phyloP scores from a whole-genome alignment of 257 asterid genomes.

The Petrea volubilis region DNA sequence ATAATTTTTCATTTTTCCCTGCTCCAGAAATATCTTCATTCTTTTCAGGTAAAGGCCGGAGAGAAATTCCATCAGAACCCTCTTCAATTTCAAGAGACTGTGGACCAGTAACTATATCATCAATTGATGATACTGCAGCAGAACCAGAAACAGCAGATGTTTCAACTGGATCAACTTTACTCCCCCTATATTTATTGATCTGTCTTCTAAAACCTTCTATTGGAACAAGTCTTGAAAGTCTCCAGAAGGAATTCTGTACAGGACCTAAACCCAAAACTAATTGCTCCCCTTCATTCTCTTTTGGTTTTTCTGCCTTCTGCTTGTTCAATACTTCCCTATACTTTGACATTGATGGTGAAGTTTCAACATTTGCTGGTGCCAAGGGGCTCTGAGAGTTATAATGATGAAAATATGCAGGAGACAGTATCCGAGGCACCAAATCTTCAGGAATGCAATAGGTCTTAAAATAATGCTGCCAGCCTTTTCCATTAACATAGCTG shows the following conservation, averaged over 20 bases:
- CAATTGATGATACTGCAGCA: constrained; percentile 57
- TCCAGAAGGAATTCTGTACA: constrained; percentile 92
- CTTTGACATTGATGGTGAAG: constrained; percentile 46
- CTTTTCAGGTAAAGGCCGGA: constrained; percentile 69
- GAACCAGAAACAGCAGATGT: constrained; percentile 51
- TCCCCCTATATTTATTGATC: constrained; percentile 53
- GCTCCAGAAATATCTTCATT: constrained; percentile 55
- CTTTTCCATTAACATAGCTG: constrained; percentile 90
- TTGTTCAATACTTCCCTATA: constrained; percentile 48
- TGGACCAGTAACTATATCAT: constrained; percentile 62
- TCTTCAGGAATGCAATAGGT: constrained; percentile 99
- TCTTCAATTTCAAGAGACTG: constrained; percentile 98
- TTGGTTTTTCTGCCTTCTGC: constrained; percentile 52
- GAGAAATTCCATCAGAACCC: constrained; percentile 94
- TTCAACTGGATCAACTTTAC: constrained; percentile 49
- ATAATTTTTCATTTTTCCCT: constrained; percentile 53
- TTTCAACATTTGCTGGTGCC: constrained; percentile 42
- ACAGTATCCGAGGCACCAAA: constrained; percentile 94
- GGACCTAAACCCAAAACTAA: constrained; percentile 98
- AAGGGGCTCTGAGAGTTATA: constrained; percentile 58
- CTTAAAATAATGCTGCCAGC: constrained; percentile 87
- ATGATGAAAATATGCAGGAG: constrained; percentile 99
- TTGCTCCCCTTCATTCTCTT: constrained; percentile 85
- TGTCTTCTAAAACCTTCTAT: constrained; percentile 80
- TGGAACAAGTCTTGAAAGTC: constrained; percentile 96